A percentile compares a stretch with the other conserved stretches of the same genome.
Conservation (phyloP, 2,329 filamentous ascomycete genomes). For the Aspergillus chevalieri region DNA sequence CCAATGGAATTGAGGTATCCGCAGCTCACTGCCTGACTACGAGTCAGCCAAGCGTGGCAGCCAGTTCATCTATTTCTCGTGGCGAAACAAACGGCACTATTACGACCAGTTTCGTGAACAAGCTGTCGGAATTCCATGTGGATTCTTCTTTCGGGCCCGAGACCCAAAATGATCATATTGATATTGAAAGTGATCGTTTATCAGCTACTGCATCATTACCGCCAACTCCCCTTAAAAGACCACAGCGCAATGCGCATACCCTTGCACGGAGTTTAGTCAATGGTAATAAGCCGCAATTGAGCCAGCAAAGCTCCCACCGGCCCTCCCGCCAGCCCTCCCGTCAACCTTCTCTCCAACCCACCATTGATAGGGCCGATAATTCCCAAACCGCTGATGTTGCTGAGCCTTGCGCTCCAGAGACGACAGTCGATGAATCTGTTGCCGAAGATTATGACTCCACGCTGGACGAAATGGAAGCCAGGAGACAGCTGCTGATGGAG, state of each 20-base stretch:
- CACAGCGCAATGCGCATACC: neutral
- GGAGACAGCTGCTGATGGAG: neutral
- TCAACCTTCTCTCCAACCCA: neutral
- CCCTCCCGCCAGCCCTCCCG: no score
- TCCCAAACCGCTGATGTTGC: neutral
- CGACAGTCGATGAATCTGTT: neutral
- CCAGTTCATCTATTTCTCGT: neutral
- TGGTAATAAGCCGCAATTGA: neutral
- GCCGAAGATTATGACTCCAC: neutral
- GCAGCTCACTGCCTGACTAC: slow-evolving; percentile 18
- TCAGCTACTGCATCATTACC: slow-evolving; percentile 2
- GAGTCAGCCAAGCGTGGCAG: slow-evolving; percentile 1
- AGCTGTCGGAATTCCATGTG: slow-evolving; percentile 18
- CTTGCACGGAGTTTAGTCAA: neutral
- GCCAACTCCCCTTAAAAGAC: slow-evolving; percentile 1
- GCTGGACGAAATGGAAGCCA: neutral
- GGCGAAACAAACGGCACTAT: slow-evolving; percentile 14
- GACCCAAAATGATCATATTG: slow-evolving; percentile 4
- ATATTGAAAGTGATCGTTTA: slow-evolving; percentile 10
- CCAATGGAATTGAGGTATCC: slow-evolving; percentile 22
- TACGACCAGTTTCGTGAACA: slow-evolving; percentile 20
- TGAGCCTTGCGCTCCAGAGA: neutral
- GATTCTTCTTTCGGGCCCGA: slow-evolving; percentile 17
- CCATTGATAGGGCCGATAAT: neutral
- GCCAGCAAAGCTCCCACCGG: neutral